These are phyloP conservation scores for Capronia coronata DNA, from an alignment of 2,329 filamentous ascomycete species.

Conservation along the genomic window DNA sequence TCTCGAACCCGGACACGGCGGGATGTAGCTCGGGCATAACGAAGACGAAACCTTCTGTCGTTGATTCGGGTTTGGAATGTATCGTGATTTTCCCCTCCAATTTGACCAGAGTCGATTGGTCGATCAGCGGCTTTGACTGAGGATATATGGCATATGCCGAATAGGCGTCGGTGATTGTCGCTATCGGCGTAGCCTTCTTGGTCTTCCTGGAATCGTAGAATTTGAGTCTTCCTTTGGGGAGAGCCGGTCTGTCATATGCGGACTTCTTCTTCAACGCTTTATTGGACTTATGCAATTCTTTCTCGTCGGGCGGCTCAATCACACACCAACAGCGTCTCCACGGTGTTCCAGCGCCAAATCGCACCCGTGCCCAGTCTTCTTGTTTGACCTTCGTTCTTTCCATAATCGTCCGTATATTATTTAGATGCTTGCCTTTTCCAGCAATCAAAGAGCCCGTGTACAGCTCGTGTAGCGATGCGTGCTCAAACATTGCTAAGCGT, in stretches of 20 bases:
- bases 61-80: conserved; percentile 68
- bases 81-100: conserved; percentile 87
- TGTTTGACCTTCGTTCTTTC: conserved; percentile 68
- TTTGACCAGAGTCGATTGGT: conserved; percentile 89
- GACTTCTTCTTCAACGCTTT: conserved; percentile 78
- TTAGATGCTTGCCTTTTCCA: conserved; percentile 80
- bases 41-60: conserved; percentile 90
- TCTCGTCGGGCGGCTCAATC: conserved; percentile 85
- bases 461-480: conserved; percentile 85
- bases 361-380: conserved; percentile 90
- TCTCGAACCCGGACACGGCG: conserved; percentile 91
- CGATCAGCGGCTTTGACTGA: conserved; percentile 85
- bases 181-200: conserved; percentile 85
- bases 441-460: conserved; percentile 95
- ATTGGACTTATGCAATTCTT: conserved; percentile 75
- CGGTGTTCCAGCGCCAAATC: conserved; percentile 90
- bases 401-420: conserved; percentile 86
- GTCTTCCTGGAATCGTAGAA: conserved; percentile 93
- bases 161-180: conserved; percentile 83
- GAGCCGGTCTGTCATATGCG: conserved; percentile 68
- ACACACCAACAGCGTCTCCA: conserved; percentile 98
- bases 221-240: conserved; percentile 81
- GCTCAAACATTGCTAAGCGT: conserved; percentile 87
- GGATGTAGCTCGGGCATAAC: conserved; percentile 93
- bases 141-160: conserved; percentile 94